These are phyloP conservation scores for Verticillium alfalfae DNA, from an alignment of 2,329 filamentous ascomycete species.

Conservation along the genomic window DNA sequence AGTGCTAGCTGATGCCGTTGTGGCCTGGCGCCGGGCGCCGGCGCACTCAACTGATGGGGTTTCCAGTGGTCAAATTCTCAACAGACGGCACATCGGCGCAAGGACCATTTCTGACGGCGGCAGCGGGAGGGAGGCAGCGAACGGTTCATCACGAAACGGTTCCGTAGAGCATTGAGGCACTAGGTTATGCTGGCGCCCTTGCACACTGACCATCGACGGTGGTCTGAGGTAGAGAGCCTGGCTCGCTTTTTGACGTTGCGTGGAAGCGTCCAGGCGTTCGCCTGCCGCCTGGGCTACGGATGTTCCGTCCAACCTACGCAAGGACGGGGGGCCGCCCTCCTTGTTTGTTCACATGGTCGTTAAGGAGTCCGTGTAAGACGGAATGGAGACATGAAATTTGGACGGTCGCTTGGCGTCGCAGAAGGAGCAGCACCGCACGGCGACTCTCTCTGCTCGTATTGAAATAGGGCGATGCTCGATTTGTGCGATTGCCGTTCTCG, in stretches of 20 bases:
- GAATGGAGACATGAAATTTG: background rate
- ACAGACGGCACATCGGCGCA: background rate
- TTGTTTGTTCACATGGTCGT: background rate
- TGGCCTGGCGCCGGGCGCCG: background rate
- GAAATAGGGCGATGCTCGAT: background rate
- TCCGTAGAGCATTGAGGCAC: background rate
- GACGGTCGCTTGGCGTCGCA: background rate
- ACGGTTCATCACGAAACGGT: background rate
- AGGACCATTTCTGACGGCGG: background rate
- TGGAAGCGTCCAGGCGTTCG: background rate
- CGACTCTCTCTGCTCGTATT: background rate
- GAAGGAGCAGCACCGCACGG: no score
- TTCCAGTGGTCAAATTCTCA: background rate
- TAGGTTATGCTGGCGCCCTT: background rate
- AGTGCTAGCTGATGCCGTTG: background rate
- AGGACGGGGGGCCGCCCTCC: background rate
- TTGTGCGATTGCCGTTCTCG: background rate
- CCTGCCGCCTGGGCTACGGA: background rate
- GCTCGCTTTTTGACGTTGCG: background rate
- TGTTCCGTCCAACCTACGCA: background rate
- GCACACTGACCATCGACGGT: background rate
- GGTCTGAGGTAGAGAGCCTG: background rate
- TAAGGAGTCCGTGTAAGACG: background rate
- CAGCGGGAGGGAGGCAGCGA: background rate
- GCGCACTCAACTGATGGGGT: background rate